Percentiles rank a stretch among this genome's conserved stretches.
Evolutionary conservation across 805 yeast species (phyloP).

Genomic region (Zygosaccharomyces rouxii): DNA sequence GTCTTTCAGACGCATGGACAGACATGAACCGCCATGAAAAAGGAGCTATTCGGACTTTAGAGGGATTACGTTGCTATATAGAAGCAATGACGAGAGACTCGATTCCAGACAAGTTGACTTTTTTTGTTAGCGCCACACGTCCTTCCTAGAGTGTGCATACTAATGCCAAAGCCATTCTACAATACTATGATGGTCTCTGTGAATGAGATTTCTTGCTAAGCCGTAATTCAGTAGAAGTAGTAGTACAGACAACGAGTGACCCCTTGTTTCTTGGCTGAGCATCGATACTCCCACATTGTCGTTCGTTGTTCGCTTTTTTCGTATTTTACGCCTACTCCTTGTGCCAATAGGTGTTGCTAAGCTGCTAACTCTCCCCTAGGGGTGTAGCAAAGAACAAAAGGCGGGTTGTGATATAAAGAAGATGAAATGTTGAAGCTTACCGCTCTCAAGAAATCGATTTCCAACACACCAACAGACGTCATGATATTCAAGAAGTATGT

Average conservation of each 20-base stretch:
- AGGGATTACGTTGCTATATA: not conserved
- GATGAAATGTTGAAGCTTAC: not conserved
- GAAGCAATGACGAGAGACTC: not conserved
- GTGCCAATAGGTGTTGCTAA: not conserved
- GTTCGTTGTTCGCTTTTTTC: not conserved
- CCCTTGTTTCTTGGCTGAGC: constrained; percentile 7
- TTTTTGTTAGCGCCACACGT: not conserved
- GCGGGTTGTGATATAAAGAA: not conserved
- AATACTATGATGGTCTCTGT: not conserved
- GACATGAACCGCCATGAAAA: not conserved
- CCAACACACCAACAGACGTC: not conserved
- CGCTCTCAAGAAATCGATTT: not conserved
- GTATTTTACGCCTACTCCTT: not conserved
- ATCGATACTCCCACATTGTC: not conserved
- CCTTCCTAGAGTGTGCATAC: not conserved
- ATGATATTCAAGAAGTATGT: constrained; percentile 5
- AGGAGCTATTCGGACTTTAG: not conserved
- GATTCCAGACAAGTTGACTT: not conserved
- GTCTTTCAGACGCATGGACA: too few species aligned
- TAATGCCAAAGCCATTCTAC: constrained; percentile 10
- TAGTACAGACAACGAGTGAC: not conserved
- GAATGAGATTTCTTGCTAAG: not conserved
- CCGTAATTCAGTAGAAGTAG: not conserved
- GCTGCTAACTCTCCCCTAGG: constrained; percentile 4
- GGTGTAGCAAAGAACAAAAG: not conserved